Conservation (phyloP, 2,329 filamentous ascomycete species). For the Fusarium sp. region DNA sequence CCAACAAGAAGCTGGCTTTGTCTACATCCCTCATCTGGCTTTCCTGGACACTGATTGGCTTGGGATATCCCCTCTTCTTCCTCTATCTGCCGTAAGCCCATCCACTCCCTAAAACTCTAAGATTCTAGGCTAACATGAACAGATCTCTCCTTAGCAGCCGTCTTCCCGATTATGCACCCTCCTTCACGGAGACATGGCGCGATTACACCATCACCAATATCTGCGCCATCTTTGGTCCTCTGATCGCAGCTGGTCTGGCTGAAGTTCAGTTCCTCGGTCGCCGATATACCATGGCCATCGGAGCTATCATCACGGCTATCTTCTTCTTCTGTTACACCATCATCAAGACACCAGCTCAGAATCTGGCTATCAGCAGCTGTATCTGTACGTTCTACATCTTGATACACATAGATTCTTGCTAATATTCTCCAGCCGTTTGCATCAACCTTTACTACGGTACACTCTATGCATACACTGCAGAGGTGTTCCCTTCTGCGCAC, state of each 20-base stretch:
- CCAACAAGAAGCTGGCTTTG: slow-evolving; percentile 11
- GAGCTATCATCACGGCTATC: slow-evolving; percentile 9
- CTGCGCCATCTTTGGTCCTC: slow-evolving; percentile 72
- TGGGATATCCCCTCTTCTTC: slow-evolving; percentile 80
- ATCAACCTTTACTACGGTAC: slow-evolving; percentile 80
- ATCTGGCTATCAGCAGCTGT: slow-evolving; percentile 17
- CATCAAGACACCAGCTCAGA: slow-evolving; percentile 23
- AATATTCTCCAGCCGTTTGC: slow-evolving; percentile 59
- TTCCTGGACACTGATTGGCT: slow-evolving; percentile 65
- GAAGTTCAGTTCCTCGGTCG: slow-evolving; percentile 50
- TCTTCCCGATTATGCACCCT: slow-evolving; percentile 1
- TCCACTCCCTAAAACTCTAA: fast-evolving
- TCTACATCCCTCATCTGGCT: slow-evolving; percentile 21
- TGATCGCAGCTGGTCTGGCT: slow-evolving; percentile 73
- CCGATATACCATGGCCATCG: slow-evolving; percentile 24
- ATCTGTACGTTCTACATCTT: background rate
- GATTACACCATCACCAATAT: slow-evolving; percentile 68
- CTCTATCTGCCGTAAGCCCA: slow-evolving; percentile 72
- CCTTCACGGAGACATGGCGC: slow-evolving; percentile 14
- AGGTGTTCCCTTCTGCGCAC: slow-evolving; percentile 74
- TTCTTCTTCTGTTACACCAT: slow-evolving; percentile 25
- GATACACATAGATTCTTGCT: fast-evolving
- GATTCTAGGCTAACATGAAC: fast-evolving
- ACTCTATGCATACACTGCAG: slow-evolving; percentile 71
- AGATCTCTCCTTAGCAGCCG: slow-evolving; percentile 9